These are phyloP conservation scores for Fusarium sp. DNA, from an alignment of 2,329 filamentous ascomycete species.

Conservation along the genomic window DNA sequence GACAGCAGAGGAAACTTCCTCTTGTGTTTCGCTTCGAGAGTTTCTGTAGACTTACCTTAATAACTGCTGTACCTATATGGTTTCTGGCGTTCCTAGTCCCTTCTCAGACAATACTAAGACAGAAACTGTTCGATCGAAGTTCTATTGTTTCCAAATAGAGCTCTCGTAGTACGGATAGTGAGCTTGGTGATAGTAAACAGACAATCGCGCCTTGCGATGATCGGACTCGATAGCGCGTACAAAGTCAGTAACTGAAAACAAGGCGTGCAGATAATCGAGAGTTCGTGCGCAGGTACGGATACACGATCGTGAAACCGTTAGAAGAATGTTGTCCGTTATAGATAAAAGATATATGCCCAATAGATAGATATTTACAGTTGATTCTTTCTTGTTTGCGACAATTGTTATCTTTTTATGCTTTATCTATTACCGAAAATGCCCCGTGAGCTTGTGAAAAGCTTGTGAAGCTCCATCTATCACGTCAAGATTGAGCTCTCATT, in stretches of 20 bases:
- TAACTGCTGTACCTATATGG: constrained; percentile 16
- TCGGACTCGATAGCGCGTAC: constrained; percentile 10
- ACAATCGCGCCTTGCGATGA: neutral
- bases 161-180: neutral
- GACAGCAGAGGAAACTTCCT: constrained; percentile 18
- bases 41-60: constrained; percentile 20
- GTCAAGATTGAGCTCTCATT: constrained; percentile 24
- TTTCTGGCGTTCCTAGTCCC: constrained; percentile 9
- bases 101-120: constrained; percentile 10
- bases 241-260: neutral
- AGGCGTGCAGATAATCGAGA: neutral
- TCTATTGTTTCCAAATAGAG: constrained; percentile 1
- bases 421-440: constrained; percentile 30
- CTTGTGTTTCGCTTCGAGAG: constrained; percentile 20
- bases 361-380: neutral
- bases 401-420: constrained; percentile 36
- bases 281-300: constrained; percentile 3
- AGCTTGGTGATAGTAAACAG: neutral
- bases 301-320: constrained; percentile 11
- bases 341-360: neutral
- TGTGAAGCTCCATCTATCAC: constrained; percentile 31
- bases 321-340: constrained; percentile 11
- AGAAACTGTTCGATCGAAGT: neutral
- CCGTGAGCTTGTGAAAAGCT: constrained; percentile 38
- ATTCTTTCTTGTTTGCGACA: constrained; percentile 8